Base-by-base conservation (phyloP, 1,284 basidiomycete genomes). In the Schizopora paradoxa region DNA sequence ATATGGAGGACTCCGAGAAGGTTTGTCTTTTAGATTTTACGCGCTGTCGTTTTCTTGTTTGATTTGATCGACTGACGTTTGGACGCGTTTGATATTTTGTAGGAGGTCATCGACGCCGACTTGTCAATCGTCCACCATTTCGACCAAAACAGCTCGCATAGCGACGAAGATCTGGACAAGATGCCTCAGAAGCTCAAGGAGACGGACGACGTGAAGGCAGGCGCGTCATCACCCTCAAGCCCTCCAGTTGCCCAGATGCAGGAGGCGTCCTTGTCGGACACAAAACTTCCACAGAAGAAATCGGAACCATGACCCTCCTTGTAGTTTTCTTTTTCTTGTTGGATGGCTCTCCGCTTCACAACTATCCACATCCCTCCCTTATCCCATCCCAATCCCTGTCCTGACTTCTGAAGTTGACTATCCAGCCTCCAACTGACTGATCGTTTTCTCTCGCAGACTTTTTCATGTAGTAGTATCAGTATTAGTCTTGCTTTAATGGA, bases 1-100 rank as follows among this genome's bases (percentile, higher is more conserved):
- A 78, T 67, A 91, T 91, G 67, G 77, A 82, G 58, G 90, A 92
- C 62, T 87, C 87, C 5, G 89, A 84, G 61, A 76, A 77, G 65
- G 74, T 75, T 47, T 54, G 66, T 63, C 22, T 27, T 8, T 35
- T 13, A n/a, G 45, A 43, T 1, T 32, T 39, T 42, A 16, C 48
- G n/a, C 23, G 33, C n/a, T 7, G 22, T 29, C 41, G 10, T 27
- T 14, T 41, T 43, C 21, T 23, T 35, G 11, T 39, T 39, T 16
- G 29, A 34, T n/a, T 27, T 33, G 23, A 22, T 41, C 29, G 3
- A 7, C 21, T 23, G 14, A 6, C 14, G 10, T 34, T 3, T 36
- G 8, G n/a, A 13, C 21, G 33, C 28, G 6, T 19, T 5, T 18
- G 13, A 27, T 2, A 6, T 7, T 26, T 0, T 33, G 33, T 39